Conservation (phyloP, 2,329 filamentous ascomycete species). For the Aspergillus cejpii region DNA sequence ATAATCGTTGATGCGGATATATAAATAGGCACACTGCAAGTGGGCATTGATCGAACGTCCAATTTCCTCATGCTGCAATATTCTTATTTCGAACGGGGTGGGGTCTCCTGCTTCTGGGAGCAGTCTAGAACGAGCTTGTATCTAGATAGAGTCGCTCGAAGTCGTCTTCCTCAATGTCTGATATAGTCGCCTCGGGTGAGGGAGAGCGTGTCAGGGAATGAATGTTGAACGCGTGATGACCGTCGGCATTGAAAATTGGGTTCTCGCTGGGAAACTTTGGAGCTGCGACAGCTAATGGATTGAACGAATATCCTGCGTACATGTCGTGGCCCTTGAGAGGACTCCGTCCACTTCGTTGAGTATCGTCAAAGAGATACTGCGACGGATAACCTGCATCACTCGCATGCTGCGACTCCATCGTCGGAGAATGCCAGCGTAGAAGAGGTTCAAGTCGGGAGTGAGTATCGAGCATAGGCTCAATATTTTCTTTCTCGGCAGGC, state of each 20-base stretch:
- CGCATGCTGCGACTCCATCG: slow-evolving; percentile 13
- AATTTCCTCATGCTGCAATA: not conserved
- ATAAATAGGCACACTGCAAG: not conserved
- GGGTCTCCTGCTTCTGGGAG: slow-evolving; percentile 1
- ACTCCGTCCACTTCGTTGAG: slow-evolving; percentile 17
- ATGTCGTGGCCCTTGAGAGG: slow-evolving; percentile 22
- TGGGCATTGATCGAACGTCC: not conserved
- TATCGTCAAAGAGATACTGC: slow-evolving; percentile 24
- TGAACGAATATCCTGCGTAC: slow-evolving; percentile 25
- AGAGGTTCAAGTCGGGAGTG: slow-evolving; percentile 22
- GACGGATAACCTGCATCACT: slow-evolving; percentile 19
- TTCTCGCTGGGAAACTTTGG: slow-evolving; percentile 17
- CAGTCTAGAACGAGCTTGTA: slow-evolving; percentile 20
- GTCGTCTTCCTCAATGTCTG: slow-evolving; percentile 31
- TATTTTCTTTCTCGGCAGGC: slow-evolving; percentile 32
- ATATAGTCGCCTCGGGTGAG: slow-evolving; percentile 33
- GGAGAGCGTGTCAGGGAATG: slow-evolving; percentile 15
- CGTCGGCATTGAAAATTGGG: slow-evolving; percentile 16
- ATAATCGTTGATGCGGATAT: not conserved
- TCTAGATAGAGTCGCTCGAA: slow-evolving; percentile 31
- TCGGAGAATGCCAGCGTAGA: slow-evolving; percentile 23
- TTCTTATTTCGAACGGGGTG: not conserved
- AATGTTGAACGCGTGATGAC: slow-evolving; percentile 9
- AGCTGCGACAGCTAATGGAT: slow-evolving; percentile 30
- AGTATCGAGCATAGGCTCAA: slow-evolving; percentile 30